Conservation (phyloP, 116 monocot genomes). For the Iris pallida region DNA sequence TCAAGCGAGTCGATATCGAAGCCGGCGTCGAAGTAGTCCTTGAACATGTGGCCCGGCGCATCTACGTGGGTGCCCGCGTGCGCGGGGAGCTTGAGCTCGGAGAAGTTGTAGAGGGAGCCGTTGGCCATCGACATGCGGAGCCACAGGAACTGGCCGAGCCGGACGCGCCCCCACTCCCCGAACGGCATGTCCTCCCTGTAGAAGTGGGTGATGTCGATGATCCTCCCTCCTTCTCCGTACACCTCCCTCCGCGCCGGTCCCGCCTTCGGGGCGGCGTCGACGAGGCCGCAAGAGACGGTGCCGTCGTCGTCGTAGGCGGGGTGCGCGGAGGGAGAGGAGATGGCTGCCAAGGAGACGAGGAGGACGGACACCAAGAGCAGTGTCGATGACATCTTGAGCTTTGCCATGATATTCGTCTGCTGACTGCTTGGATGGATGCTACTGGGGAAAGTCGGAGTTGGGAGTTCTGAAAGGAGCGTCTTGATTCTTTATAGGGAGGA, state of each 20-base stretch:
- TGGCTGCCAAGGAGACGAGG: neutral
- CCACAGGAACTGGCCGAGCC: conserved; percentile 69
- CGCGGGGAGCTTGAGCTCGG: conserved; percentile 56
- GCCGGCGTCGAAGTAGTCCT: conserved; percentile 85
- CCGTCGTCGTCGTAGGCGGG: conserved; percentile 15
- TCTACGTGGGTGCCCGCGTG: conserved; percentile 95
- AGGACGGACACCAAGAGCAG: neutral
- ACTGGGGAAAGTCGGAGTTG: no score
- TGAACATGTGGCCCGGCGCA: conserved; percentile 81
- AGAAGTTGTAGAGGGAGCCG: conserved; percentile 56
- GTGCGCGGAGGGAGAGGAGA: conserved; percentile 13
- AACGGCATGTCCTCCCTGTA: conserved; percentile 76
- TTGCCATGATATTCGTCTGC: no score
- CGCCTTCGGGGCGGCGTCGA: conserved; percentile 3
- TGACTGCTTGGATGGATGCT: no score
- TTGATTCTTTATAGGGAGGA: no score
- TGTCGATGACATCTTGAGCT: no score
- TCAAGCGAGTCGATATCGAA: conserved; percentile 89
- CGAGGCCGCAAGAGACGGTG: neutral
- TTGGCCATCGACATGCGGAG: conserved; percentile 66
- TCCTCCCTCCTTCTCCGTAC: conserved; percentile 65
- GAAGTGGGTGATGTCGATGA: conserved; percentile 77
- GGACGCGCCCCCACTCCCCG: conserved; percentile 22
- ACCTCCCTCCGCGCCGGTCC: conserved; percentile 35
- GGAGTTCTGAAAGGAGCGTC: no score